phyloP scores from a whole-genome alignment of 2,329 filamentous ascomycete genomes.

The Nectriaceae sp. region DNA sequence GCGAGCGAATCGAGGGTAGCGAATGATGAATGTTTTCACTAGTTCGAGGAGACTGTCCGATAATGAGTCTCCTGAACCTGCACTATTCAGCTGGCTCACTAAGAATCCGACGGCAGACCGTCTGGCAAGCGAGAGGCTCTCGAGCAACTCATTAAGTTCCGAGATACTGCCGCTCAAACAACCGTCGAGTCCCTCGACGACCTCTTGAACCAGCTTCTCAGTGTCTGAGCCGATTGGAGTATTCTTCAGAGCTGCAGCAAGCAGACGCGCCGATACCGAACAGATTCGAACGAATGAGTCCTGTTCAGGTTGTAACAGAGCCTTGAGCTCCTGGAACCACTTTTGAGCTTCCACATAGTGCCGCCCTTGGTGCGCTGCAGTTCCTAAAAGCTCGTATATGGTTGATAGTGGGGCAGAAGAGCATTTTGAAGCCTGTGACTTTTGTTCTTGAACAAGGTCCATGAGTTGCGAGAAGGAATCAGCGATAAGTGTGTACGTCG shows the following conservation, averaged over 20 bases:
- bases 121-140: conserved; percentile 56
- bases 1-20: conserved; percentile 60
- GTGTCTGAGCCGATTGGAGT: conserved; percentile 37
- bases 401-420: conserved; percentile 46
- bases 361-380: conserved; percentile 48
- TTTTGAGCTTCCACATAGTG: conserved; percentile 51
- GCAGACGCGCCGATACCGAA: conserved; percentile 55
- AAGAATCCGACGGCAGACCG: conserved; percentile 56
- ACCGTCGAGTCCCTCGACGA: conserved; percentile 58
- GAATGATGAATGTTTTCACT: conserved; percentile 58
- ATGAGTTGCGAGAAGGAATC: conserved; percentile 34
- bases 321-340: conserved; percentile 55
- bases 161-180: conserved; percentile 58
- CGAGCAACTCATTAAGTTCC: conserved; percentile 63
- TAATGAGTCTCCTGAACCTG: conserved; percentile 9
- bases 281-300: conserved; percentile 54
- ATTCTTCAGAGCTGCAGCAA: conserved; percentile 55
- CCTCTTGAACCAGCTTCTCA: conserved; percentile 46
- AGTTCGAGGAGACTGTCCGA: conserved; percentile 32
- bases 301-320: conserved; percentile 36
- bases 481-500: conserved; percentile 39
- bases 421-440: conserved; percentile 35
- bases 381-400: conserved; percentile 56
- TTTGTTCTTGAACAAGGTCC: conserved; percentile 35
- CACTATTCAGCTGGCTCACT: conserved; percentile 28